Percentiles rank a stretch among this genome's conserved stretches.
phyloP scores from a whole-genome alignment of 345 rosid genomes.

The Rhodamnia rubescens region DNA sequence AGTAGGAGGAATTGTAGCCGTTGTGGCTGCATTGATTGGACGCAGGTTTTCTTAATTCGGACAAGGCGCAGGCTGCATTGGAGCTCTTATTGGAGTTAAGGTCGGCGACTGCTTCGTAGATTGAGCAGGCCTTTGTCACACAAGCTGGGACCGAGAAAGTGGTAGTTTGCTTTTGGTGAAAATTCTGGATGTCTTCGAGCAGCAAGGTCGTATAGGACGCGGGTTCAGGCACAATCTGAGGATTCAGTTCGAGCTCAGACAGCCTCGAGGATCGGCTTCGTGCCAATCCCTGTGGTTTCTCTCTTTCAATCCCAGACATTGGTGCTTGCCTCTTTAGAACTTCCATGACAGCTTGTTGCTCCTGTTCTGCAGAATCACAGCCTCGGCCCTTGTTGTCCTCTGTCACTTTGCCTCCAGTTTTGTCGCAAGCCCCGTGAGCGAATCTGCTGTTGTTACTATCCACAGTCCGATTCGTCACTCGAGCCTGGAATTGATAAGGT shows the following conservation, averaged over 20 bases:
- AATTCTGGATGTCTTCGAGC: constrained; percentile 87
- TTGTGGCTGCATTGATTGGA: constrained; percentile 21
- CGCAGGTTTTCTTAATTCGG: constrained; percentile 13
- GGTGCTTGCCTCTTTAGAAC: constrained; percentile 9
- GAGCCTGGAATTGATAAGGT: background rate
- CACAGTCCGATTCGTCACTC: constrained; percentile 20
- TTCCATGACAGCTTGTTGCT: constrained; percentile 17
- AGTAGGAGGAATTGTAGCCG: background rate
- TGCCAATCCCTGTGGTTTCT: constrained; percentile 39
- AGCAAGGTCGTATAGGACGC: constrained; percentile 59
- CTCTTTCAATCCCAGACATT: constrained; percentile 9
- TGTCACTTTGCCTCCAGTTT: constrained; percentile 10
- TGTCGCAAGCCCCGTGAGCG: constrained; percentile 1
- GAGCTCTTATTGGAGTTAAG: constrained; percentile 64
- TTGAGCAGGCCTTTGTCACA: constrained; percentile 65
- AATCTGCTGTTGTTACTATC: constrained; percentile 12
- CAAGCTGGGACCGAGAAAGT: constrained; percentile 47
- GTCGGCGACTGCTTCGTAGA: constrained; percentile 74
- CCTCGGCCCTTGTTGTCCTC: constrained; percentile 5
- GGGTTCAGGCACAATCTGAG: constrained; percentile 37
- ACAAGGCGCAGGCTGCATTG: constrained; percentile 18
- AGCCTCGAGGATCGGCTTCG: constrained; percentile 69
- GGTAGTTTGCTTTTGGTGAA: constrained; percentile 56
- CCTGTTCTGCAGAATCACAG: background rate
- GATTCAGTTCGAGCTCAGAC: constrained; percentile 62